A percentile compares a stretch with the other conserved stretches of the same genome.
These are phyloP conservation scores for Phytopythium chamaehyphon DNA, from an alignment of 352 stramenopile genomes.

Conservation along the genomic window DNA sequence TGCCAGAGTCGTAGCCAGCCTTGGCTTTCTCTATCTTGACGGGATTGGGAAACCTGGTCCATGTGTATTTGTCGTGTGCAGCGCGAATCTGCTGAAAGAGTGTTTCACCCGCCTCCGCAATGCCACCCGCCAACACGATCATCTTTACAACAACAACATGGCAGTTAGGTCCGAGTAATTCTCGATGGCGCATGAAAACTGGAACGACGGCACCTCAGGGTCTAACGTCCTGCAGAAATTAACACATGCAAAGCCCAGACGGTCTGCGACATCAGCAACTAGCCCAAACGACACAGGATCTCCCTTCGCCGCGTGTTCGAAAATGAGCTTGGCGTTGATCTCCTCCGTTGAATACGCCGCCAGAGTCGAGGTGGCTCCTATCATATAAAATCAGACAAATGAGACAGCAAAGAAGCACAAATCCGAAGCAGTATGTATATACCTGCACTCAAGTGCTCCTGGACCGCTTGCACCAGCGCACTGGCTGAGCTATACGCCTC, in stretches of 20 bases:
- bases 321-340: conserved; percentile 76
- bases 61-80: conserved; percentile 66
- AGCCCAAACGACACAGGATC: conserved; percentile 66
- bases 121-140: conserved; percentile 74
- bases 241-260: conserved; percentile 79
- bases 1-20: conserved; percentile 79
- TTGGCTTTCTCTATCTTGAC: conserved; percentile 77
- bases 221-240: conserved; percentile 75
- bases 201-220: conserved; percentile 40
- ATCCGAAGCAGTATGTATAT: not conserved
- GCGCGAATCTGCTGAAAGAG: conserved; percentile 65
- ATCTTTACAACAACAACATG: conserved; percentile 36
- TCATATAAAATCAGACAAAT: not conserved
- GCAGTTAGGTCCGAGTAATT: not conserved
- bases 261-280: conserved; percentile 76
- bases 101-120: conserved; percentile 63
- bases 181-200: not conserved
- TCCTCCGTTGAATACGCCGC: conserved; percentile 28
- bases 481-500: conserved; percentile 76
- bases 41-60: conserved; percentile 69
- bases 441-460: conserved; percentile 62
- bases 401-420: not conserved
- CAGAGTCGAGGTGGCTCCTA: conserved; percentile 48
- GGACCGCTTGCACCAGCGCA: conserved; percentile 57
- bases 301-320: conserved; percentile 56